Evolutionary conservation across 2,329 filamentous ascomycete genomes (phyloP), one percentile per base, ranked within the genome.

Genomic region (Scleromitrula shiraiana): DNA sequence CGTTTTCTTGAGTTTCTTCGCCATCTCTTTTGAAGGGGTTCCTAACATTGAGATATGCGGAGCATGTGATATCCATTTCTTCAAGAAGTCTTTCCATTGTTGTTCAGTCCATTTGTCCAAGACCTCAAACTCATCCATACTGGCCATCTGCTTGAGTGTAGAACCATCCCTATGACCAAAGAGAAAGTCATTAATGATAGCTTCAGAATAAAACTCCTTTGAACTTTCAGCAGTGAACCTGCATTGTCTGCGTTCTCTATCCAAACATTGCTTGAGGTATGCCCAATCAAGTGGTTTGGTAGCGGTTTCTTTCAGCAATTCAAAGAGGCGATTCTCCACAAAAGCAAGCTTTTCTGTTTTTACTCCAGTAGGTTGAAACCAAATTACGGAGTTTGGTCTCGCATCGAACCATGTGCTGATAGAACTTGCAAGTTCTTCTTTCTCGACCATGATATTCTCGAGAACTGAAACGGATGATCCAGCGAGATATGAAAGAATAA

Each of bases 391-490:
- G 55, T 88, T 84, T 2, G 90, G 88, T 41, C 90, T 80, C 22
- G 81, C 77, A 54, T 96, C 89, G 59, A 80, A 84, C 65, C 79
- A 84, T 65, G 85, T 89, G 41, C 82, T 82, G 9, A 97, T 82
- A 6, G 83, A 87, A 67, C 89, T 96, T 3, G 89, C 87, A 38
- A 97, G 77, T 57, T 95, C 86, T 66, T 97, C 91, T 59, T 84
- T 88, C 63, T 98, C 93, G 2, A 98, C 93, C 52, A 98, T 76
- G 15, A 82, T 77, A 57, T 97, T 97, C 62, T 97, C 91, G 5
- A 98, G 72, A 1, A 98, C 74, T 0, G 91, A 91, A 2, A 95
- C 88, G 1, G 94, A 95, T 0, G 93, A 97, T 5, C 90, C 93
- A 53, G 88, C 88, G 15, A 98, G 78, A 61, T 97, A 98, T 2